Evolutionary conservation across 345 rosid species (phyloP).

Genomic region (Hibiscus tridactylites): DNA sequence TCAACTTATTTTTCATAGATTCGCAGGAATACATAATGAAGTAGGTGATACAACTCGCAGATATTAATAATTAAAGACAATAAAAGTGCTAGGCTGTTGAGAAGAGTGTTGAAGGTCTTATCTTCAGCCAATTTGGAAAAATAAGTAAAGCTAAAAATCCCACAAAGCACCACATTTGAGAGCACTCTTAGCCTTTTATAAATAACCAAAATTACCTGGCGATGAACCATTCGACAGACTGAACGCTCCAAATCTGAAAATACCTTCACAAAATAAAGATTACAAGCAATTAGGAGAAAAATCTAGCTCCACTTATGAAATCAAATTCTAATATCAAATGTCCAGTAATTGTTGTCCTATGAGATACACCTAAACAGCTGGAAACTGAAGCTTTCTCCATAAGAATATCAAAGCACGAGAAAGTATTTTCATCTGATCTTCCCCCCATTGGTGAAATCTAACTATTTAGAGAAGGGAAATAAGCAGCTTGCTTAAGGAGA

Average conservation of each 20-base stretch:
- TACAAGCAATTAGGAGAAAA: conserved; percentile 6
- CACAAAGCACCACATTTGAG: neutral
- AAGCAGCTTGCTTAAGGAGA: neutral
- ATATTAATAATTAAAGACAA: neutral
- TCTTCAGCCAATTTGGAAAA: neutral
- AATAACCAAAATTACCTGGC: conserved; percentile 48
- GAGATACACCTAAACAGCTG: neutral
- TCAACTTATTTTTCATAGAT: neutral
- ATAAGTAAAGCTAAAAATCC: neutral
- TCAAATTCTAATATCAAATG: neutral
- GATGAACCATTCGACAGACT: conserved; percentile 87
- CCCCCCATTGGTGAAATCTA: neutral
- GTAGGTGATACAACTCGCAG: neutral
- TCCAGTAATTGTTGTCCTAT: neutral
- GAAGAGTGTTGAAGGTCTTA: neutral
- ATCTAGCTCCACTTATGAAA: neutral
- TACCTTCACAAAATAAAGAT: conserved; percentile 49
- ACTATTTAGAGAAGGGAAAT: neutral
- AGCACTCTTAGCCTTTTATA: neutral
- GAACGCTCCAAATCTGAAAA: conserved; percentile 96
- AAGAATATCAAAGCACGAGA: neutral
- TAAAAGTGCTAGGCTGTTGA: neutral
- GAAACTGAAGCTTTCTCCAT: neutral
- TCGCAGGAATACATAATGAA: neutral
- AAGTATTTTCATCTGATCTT: neutral